These are phyloP conservation scores for Irpex rosettiformis DNA, from an alignment of 1,284 basidiomycete genomes.

Conservation along the genomic window DNA sequence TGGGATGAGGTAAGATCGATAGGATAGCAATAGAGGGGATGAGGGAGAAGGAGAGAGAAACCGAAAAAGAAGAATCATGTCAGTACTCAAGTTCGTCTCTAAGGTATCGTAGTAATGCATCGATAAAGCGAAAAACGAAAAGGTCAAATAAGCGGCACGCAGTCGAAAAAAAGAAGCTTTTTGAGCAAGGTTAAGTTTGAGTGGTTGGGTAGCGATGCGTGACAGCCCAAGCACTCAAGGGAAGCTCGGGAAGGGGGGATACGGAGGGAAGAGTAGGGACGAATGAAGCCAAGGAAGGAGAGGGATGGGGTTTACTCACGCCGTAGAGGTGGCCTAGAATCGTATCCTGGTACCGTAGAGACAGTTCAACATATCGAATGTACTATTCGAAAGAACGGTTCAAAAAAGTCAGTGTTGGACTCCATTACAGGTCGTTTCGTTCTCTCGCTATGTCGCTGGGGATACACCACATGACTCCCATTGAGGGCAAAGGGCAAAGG, in stretches of 20 bases:
- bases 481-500: background rate
- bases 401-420: slow-evolving; percentile 3
- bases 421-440: background rate
- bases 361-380: slow-evolving; percentile 79
- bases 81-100: slow-evolving; percentile 4
- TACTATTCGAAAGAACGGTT: slow-evolving; percentile 44
- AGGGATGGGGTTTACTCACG: slow-evolving; percentile 46
- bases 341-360: slow-evolving; percentile 85
- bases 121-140: background rate
- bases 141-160: no score
- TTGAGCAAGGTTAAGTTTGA: slow-evolving; percentile 1
- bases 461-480: background rate
- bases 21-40: no score
- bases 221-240: background rate
- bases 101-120: slow-evolving; percentile 4
- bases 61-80: slow-evolving; percentile 5
- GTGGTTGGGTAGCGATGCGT: background rate
- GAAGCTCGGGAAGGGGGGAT: background rate
- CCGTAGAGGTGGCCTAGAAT: slow-evolving; percentile 90
- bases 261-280: background rate
- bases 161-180: no score
- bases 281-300: slow-evolving; percentile 1
- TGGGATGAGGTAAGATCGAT: no score
- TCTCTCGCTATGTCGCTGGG: background rate
- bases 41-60: background rate